Base-by-base conservation (phyloP, 106 monocot genomes). In the Apostasia shenzhenica region DNA sequence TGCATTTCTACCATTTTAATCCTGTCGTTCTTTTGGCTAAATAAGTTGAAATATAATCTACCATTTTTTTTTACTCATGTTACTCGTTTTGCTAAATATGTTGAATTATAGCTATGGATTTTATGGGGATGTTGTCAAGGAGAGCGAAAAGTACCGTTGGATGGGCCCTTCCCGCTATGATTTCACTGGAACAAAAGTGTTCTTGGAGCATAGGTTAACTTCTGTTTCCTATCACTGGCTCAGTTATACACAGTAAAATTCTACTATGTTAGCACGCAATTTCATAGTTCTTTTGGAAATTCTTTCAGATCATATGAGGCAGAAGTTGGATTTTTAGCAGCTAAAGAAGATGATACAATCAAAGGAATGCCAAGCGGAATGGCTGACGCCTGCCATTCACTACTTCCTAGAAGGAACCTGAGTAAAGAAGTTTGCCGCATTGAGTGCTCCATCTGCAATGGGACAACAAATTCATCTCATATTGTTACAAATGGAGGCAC, bases 111-210 rank as follows among this genome's bases (percentile, higher is more conserved):
- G 94, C 70, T 94, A 91, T 76, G 94, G 94, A 41, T 94, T 94
- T 76, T 94, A 88, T 83, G 94, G 94, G 72, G 94, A 94, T 78
- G 94, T 94, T 53, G 70, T 91, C 42, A 91, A 75, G 78, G 94
- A 88, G 75, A 94, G 94, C 78, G 94, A 94, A 80, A 88, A 91
- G 55, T 85, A 79, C 67, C 88, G 94, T 5, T 94, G 94, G 94
- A 94, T 94, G 94, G 94, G 94, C n/a, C 94, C 94, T 48, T 75
- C 54, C 5, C 87, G 94, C 3, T 94, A 94, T 88, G 94, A 88
- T 82, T 94, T 75, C 78, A 83, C 84, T 57, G 94, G 94, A 67
- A 94, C 94, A 74, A 88, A 81, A 75, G 94, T 91, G 14, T 94
- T 94, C 79, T 56, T 94, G 63, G 76, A 88, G 59, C 94, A 94